Evolutionary conservation across 805 yeast genomes (phyloP).

Genomic region (Metschnikowia drakensbergensis): DNA sequence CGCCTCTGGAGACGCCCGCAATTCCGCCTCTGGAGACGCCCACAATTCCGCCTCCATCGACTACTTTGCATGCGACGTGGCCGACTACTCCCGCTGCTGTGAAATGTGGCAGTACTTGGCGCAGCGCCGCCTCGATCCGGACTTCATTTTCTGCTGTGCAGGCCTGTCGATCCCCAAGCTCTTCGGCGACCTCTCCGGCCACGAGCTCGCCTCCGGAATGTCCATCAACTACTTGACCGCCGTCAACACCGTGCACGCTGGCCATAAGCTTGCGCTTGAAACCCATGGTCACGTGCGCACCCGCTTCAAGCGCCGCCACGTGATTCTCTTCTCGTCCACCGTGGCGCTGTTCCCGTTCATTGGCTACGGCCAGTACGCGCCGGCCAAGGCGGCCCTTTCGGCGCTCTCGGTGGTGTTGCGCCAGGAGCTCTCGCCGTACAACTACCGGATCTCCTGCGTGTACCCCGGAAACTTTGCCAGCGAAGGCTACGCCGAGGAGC

Average conservation of each 20-base stretch:
- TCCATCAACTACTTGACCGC: constrained; percentile 71
- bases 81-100: constrained; percentile 50
- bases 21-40: no score
- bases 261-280: constrained; percentile 40
- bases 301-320: constrained; percentile 46
- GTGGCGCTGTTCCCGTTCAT: constrained; percentile 82
- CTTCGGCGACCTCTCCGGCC: constrained; percentile 60
- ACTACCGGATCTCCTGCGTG: constrained; percentile 66
- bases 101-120: constrained; percentile 38
- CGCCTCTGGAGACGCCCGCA: no score
- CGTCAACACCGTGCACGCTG: constrained; percentile 64
- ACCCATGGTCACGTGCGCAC: constrained; percentile 7
- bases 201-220: constrained; percentile 60
- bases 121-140: constrained; percentile 47
- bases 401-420: constrained; percentile 72
- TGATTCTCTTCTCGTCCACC: constrained; percentile 64
- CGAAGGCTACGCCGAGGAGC: constrained; percentile 83
- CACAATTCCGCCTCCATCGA: constrained; percentile 5
- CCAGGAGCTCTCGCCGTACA: constrained; percentile 71
- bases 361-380: constrained; percentile 90
- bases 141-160: constrained; percentile 79
- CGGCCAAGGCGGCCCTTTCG: constrained; percentile 78
- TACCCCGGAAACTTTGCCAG: constrained; percentile 88
- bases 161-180: constrained; percentile 81
- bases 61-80: constrained; percentile 62